Evolutionary conservation across 139 green algal genomes (phyloP).

Genomic region (Haematococcus sp.): DNA sequence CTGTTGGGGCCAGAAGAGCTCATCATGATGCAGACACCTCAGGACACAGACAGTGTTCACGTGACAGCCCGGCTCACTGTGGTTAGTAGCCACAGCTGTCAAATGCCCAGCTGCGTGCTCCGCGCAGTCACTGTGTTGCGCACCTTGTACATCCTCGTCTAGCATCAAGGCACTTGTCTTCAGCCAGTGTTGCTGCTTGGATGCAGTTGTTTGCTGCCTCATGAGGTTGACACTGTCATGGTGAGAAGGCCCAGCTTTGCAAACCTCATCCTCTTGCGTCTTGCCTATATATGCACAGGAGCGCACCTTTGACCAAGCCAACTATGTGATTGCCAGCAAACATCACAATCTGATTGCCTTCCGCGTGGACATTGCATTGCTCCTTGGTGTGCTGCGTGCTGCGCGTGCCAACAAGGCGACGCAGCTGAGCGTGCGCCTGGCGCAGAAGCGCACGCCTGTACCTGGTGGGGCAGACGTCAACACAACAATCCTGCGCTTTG

Average conservation of each 20-base stretch:
- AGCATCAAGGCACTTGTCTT: not conserved
- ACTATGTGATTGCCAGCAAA: constrained; percentile 48
- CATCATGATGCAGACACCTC: constrained; percentile 60
- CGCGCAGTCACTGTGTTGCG: not conserved
- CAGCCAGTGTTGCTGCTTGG: not conserved
- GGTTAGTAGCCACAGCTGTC: constrained; percentile 24
- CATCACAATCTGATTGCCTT: constrained; percentile 76
- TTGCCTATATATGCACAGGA: not conserved
- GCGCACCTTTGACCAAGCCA: constrained; percentile 46
- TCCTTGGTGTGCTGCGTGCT: constrained; percentile 64
- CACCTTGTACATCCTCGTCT: not conserved
- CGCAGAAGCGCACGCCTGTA: constrained; percentile 27
- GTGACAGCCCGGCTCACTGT: constrained; percentile 53
- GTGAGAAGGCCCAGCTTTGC: not conserved
- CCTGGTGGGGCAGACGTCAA: constrained; percentile 14
- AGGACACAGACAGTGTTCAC: constrained; percentile 67
- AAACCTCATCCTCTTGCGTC: not conserved
- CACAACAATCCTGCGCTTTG: too few relatives aligned
- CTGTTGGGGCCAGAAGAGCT: constrained; percentile 60
- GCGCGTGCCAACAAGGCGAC: constrained; percentile 27
- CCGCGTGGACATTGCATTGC: constrained; percentile 55
- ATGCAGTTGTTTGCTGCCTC: too few relatives aligned
- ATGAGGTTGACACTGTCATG: too few relatives aligned
- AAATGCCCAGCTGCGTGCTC: too few relatives aligned
- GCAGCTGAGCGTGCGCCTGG: constrained; percentile 56